Percentiles rank a stretch among this genome's conserved stretches.
Evolutionary conservation across 805 yeast genomes (phyloP).

Genomic region (Lachancea thermotolerans): DNA sequence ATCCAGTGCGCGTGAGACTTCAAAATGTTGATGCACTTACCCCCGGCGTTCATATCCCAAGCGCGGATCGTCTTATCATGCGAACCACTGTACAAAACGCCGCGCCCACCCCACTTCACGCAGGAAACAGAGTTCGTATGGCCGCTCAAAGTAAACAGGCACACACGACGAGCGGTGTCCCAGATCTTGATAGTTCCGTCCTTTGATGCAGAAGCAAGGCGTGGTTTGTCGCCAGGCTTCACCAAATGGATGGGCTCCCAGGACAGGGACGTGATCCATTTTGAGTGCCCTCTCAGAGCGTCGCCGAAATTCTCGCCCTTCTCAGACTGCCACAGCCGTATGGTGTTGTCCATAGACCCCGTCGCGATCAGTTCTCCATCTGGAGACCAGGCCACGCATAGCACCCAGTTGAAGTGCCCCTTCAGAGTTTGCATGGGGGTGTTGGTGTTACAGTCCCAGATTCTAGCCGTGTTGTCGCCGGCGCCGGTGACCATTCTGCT

Average conservation of each 20-base stretch:
- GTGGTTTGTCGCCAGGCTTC: conserved; percentile 54
- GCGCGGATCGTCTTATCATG: conserved; percentile 91
- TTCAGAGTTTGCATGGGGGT: conserved; percentile 75
- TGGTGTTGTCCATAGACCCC: conserved; percentile 89
- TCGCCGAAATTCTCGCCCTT: conserved; percentile 70
- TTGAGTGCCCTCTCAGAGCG: conserved; percentile 71
- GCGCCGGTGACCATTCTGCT: conserved; percentile 89
- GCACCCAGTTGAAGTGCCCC: conserved; percentile 92
- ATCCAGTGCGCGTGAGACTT: conserved; percentile 97
- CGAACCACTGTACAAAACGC: conserved; percentile 78
- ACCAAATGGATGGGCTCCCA: conserved; percentile 94
- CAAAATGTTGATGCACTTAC: conserved; percentile 70
- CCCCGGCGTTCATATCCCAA: conserved; percentile 75
- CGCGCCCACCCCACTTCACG: conserved; percentile 95
- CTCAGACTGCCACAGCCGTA: conserved; percentile 78
- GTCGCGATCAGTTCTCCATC: conserved; percentile 89
- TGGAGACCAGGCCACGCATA: conserved; percentile 88
- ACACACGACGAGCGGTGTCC: conserved; percentile 69
- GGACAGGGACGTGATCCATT: conserved; percentile 81
- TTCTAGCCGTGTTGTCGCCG: conserved; percentile 91
- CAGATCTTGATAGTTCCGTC: conserved; percentile 86
- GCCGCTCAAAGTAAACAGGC: conserved; percentile 70
- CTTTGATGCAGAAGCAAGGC: conserved; percentile 81
- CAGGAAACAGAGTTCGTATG: conserved; percentile 87
- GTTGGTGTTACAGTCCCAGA: conserved; percentile 95